These are phyloP conservation scores for Trichosanthes cucumerina DNA, from an alignment of 306 rosid species.

Conservation along the genomic window DNA sequence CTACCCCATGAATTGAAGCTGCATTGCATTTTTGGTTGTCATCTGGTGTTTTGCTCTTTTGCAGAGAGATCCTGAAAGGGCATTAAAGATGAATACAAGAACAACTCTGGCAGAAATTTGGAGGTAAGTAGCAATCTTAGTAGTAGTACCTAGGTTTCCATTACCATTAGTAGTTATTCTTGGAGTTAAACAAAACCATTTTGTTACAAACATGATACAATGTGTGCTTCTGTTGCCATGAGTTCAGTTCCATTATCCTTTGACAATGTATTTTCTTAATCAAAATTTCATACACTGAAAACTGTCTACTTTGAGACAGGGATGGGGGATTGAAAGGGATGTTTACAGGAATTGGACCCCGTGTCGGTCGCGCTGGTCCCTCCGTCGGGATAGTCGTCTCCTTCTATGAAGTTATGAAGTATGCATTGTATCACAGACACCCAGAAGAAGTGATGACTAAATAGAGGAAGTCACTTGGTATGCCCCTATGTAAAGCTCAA, in stretches of 20 bases:
- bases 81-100: constrained; percentile 74
- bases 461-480: not conserved
- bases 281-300: not conserved
- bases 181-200: not conserved
- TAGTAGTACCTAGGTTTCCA: not conserved
- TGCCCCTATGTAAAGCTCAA: not conserved
- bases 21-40: not conserved
- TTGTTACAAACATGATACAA: not conserved
- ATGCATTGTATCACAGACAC: constrained; percentile 36
- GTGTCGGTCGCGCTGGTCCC: constrained; percentile 82
- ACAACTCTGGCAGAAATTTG: constrained; percentile 71
- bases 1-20: not conserved
- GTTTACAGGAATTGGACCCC: constrained; percentile 75
- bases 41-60: constrained; percentile 7
- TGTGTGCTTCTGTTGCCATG: not conserved
- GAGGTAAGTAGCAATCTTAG: constrained; percentile 44
- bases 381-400: constrained; percentile 92
- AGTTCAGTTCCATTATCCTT: not conserved
- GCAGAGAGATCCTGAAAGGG: constrained; percentile 60
- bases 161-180: not conserved
- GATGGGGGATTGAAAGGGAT: constrained; percentile 79
- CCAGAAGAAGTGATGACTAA: constrained; percentile 12
- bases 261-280: not conserved
- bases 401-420: constrained; percentile 76
- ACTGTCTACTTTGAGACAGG: constrained; percentile 31